Percentiles rank a stretch among this genome's conserved stretches.
phyloP scores from a whole-genome alignment of 257 asterid genomes.

The Euphrasia confusa region DNA sequence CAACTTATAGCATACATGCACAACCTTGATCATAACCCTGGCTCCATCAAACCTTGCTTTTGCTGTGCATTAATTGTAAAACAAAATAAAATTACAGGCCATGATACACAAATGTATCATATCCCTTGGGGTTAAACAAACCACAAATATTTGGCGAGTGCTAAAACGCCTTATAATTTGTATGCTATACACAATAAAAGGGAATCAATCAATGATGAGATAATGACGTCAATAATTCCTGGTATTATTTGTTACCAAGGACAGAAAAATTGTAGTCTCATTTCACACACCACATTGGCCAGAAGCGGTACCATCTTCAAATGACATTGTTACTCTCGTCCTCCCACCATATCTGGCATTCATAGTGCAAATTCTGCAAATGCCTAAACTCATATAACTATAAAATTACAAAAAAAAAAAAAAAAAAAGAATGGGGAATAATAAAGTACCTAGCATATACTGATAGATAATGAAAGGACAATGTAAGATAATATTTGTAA shows the following conservation, averaged over 20 bases:
- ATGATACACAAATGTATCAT: slow-evolving; percentile 23
- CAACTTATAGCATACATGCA: slow-evolving; percentile 6
- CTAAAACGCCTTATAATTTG: slow-evolving; percentile 25
- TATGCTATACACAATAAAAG: slow-evolving; percentile 32
- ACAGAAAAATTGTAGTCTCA: slow-evolving; percentile 17
- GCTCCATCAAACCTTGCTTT: slow-evolving; percentile 23
- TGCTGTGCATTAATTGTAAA: slow-evolving; percentile 16
- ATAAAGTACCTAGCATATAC: neutral
- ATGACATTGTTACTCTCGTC: slow-evolving; percentile 9
- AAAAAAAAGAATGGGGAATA: neutral
- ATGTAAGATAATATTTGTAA: too few species aligned
- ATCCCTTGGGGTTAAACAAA: slow-evolving; percentile 23
- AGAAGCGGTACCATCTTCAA: slow-evolving; percentile 22
- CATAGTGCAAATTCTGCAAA: slow-evolving; percentile 31
- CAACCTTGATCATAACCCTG: neutral
- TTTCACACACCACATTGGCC: slow-evolving; percentile 23
- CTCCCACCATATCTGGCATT: slow-evolving; percentile 18
- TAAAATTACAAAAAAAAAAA: neutral
- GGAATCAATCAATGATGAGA: slow-evolving; percentile 27
- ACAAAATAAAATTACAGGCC: slow-evolving; percentile 22
- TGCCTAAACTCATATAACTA: slow-evolving; percentile 14
- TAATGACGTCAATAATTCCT: neutral
- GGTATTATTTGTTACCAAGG: slow-evolving; percentile 22
- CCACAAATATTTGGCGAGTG: slow-evolving; percentile 22
- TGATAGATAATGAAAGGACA: neutral